Base-by-base conservation (phyloP, 495 filamentous ascomycete genomes). In the Xylaria cubensis region DNA sequence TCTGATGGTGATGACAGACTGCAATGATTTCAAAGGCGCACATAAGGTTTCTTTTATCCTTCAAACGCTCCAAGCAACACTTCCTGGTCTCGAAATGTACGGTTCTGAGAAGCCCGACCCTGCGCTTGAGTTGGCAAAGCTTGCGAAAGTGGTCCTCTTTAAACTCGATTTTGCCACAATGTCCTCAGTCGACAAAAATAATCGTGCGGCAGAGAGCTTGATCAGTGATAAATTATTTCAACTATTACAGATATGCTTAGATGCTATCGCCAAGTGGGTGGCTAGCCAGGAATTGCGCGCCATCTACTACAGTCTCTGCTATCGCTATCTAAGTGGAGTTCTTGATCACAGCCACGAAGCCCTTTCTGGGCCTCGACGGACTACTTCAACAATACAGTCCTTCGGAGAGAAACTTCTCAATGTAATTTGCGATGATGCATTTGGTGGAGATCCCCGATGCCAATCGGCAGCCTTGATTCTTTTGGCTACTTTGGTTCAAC, bases 391-490 rank as follows among this genome's bases (percentile, higher is more conserved):
- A 3, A 87, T 98, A 75, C 94, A 92, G 74, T 81, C 88, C 21
- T 87, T 91, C 44, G 94, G 96, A 65, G 91, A 93, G 72, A 87
- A 90, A 67, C 84, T 97, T 9, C 86, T 98, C 62, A 93, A 96
- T 76, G 89, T 93, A 17, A 86, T 97, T 70, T 98, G 94, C 78
- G 95, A 98, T 79, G 96, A 99, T 84, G 96, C 94, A 65, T 94
- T 94, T 79, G 90, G 90, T 71, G 94, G 94, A 21, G 91, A 95
- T 78, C 88, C 92, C 26, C 86, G 86, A 29, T 96, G 93, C 77
- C 91, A 95, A 69, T 90, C 95, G 19, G 90, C 95, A 4, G 93
- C 96, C 42, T 85, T 97, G 44, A 86, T 97, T 36, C 78, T 91
- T 34, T 83, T 98, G 29, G 83, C 94, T 36, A 90, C 92, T 29